Evolutionary conservation across 208 protist species (phyloP), one percentile per base, ranked within the genome.

Genomic region (Leishmania martiniquensis): DNA sequence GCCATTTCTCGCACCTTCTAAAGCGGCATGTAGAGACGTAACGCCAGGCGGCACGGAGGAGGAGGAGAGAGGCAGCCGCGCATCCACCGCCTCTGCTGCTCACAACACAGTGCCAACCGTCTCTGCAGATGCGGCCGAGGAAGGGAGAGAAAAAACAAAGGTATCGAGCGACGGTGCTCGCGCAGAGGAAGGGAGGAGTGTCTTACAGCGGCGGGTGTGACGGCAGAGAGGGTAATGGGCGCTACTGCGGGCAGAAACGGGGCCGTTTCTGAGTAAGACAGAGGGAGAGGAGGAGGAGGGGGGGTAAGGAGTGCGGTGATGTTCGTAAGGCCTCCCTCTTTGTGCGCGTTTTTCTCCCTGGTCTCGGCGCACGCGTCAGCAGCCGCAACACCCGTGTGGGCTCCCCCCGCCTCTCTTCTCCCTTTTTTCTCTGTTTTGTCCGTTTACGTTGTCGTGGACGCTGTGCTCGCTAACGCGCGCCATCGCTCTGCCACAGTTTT

Each of bases 1-100:
- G 93, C 93, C 32, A 96, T 97, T 47, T 77, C 87, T 34, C 93
- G 93, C 51, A 92, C 93, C 32, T 94, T 96, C 72, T 93, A 93
- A 85, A 73, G 66, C 44, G 7, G 44, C 25, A 54, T 29, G 44
- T 6, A 34, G 44, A 71, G 32, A 13, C 25, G 22, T n/a, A 52
- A 71, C 15, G 22, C 66, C 0, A 42, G 60, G 4, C 15, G 34
- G 12, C 34, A 3, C 7, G 34, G 60, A 44, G 60, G n/a, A 5
- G 42, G 34, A 42, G 22, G 72, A 10, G 45, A 22, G 22, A 39
- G 29, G 13, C 13, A 34, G 34, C 13, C 17, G 17, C 34, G 60
- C 60, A 66, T 29, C 34, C 32, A 4, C n/a, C 42, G 15, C 17
- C 34, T 20, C 15, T 66, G 12, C 17, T 44, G 60, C 42, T 66